Conservation (phyloP, 768 basidiomycete genomes). For the Multifurca ochricompacta region DNA sequence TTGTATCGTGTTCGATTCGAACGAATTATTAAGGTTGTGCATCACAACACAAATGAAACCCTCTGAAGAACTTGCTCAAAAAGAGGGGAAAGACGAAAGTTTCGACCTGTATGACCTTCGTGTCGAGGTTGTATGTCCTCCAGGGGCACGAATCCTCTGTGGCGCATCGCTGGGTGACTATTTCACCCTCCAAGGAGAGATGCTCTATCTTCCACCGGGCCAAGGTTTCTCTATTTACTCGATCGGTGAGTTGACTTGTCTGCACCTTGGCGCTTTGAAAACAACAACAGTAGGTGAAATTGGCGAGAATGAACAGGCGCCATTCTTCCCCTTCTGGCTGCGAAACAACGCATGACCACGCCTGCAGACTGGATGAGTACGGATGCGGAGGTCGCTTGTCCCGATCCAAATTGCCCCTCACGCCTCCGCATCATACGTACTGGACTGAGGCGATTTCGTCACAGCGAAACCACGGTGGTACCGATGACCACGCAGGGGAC, state of each 20-base stretch:
- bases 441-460: constrained; percentile 45
- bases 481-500: constrained; percentile 23
- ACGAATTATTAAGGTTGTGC: no score
- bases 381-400: constrained; percentile 57
- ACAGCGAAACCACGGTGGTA: constrained; percentile 46
- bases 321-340: constrained; percentile 58
- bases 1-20: no score
- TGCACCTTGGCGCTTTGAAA: background rate
- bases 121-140: constrained; percentile 54
- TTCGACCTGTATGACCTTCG: constrained; percentile 60
- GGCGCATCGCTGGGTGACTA: constrained; percentile 58
- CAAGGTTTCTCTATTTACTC: constrained; percentile 69
- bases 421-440: constrained; percentile 44
- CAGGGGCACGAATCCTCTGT: constrained; percentile 48
- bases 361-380: constrained; percentile 62
- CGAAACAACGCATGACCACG: constrained; percentile 50
- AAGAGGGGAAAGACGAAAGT: constrained; percentile 30
- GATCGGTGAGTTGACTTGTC: constrained; percentile 33
- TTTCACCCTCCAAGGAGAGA: constrained; percentile 57
- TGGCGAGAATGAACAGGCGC: constrained; percentile 34
- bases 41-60: no score
- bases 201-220: constrained; percentile 49
- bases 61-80: background rate
- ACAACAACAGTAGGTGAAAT: background rate
- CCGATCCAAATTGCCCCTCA: constrained; percentile 58